Percentiles rank a stretch among this genome's conserved stretches.
These are phyloP conservation scores for Penicillium sp. DNA, from an alignment of 2,329 filamentous ascomycete species.

Conservation along the genomic window DNA sequence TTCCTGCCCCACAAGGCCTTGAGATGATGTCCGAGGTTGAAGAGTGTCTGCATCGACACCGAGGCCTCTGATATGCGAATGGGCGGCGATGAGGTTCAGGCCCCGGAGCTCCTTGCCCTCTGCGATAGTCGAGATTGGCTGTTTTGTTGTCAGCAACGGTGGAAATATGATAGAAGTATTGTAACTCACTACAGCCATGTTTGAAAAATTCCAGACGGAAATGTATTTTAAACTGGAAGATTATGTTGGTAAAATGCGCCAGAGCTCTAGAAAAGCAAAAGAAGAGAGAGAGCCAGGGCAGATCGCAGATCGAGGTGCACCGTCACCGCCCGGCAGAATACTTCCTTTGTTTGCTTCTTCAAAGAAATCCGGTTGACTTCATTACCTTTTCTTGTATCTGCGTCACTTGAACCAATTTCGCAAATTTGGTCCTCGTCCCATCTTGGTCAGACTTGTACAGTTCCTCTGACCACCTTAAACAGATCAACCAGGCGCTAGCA, in stretches of 20 bases:
- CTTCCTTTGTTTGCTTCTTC: not conserved
- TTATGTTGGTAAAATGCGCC: conserved; percentile 1
- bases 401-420: not conserved
- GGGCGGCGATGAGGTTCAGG: conserved; percentile 94
- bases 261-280: conserved; percentile 9
- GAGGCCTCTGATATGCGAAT: conserved; percentile 95
- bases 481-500: not conserved
- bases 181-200: conserved; percentile 40
- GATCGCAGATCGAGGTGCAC: conserved; percentile 8
- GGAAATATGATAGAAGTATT: not conserved
- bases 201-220: conserved; percentile 10
- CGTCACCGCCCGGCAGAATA: conserved; percentile 32
- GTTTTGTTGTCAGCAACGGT: conserved; percentile 14
- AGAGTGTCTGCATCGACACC: conserved; percentile 90
- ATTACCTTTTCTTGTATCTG: not conserved
- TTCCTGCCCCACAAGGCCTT: conserved; percentile 92
- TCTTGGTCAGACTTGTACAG: not conserved
- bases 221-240: not conserved
- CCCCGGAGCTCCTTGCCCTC: conserved; percentile 95
- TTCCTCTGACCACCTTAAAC: not conserved
- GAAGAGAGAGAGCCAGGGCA: conserved; percentile 8
- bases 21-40: conserved; percentile 78
- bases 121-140: conserved; percentile 77
- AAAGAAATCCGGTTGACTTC: not conserved
- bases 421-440: not conserved